phyloP scores from a whole-genome alignment of 169 alveolate species.

The Babesia microti region DNA sequence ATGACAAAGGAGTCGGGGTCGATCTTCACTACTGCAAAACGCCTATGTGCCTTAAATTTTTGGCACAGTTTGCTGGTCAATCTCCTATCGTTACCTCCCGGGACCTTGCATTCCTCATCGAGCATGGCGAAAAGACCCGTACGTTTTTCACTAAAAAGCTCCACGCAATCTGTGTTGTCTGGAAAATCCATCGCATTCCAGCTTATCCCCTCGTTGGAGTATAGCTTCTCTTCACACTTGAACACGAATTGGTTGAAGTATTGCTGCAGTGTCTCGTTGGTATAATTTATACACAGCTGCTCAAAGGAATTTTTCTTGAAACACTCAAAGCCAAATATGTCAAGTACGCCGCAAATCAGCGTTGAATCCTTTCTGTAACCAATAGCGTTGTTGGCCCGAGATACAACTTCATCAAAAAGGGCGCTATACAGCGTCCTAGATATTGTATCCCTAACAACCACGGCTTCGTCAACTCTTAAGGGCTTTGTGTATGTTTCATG shows the following conservation, averaged over 20 bases:
- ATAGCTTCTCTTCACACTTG: constrained; percentile 84
- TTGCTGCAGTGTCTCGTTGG: constrained; percentile 89
- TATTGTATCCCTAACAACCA: constrained; percentile 84
- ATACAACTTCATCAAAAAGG: constrained; percentile 87
- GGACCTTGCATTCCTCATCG: constrained; percentile 86
- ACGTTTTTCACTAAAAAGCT: constrained; percentile 73
- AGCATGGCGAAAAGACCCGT: constrained; percentile 79
- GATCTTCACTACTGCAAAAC: constrained; percentile 66
- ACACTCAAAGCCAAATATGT: constrained; percentile 96
- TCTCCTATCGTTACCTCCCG: constrained; percentile 76
- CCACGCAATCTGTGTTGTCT: constrained; percentile 90
- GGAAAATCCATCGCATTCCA: constrained; percentile 92
- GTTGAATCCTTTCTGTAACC: constrained; percentile 45
- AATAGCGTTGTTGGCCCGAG: constrained; percentile 81
- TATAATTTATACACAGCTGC: constrained; percentile 93
- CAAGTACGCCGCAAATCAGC: constrained; percentile 83
- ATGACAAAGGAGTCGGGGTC: constrained; percentile 71
- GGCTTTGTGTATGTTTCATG: constrained; percentile 66
- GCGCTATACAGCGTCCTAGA: constrained; percentile 91
- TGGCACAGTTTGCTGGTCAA: constrained; percentile 63
- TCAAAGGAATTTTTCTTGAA: constrained; percentile 87
- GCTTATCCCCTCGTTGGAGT: constrained; percentile 79
- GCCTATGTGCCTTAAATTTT: constrained; percentile 10
- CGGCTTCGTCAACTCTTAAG: constrained; percentile 64
- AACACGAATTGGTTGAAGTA: constrained; percentile 89